Evolutionary conservation across 352 stramenopile species (phyloP).

Genomic region (Peronospora destructor): DNA sequence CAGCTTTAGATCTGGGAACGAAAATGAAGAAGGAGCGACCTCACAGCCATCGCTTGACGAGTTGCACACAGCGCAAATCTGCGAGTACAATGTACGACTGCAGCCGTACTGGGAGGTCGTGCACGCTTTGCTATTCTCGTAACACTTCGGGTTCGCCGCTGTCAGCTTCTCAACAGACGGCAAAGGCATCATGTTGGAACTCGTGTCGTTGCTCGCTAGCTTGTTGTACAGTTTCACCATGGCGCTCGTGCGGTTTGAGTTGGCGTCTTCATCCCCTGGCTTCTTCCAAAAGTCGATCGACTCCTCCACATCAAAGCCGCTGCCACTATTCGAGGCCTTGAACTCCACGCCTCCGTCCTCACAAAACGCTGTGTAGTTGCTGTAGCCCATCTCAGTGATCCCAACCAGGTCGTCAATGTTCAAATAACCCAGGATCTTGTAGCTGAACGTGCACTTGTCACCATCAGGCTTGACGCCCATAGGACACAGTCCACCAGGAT

Average conservation of each 20-base stretch:
- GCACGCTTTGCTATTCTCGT: conserved; percentile 48
- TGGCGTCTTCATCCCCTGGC: conserved; percentile 35
- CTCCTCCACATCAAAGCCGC: conserved; percentile 28
- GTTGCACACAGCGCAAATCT: conserved; percentile 55
- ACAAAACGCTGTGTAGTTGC: conserved; percentile 59
- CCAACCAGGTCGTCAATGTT: conserved; percentile 60
- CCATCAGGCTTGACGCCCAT: conserved; percentile 50
- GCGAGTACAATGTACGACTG: conserved; percentile 42
- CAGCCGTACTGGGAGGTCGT: conserved; percentile 42
- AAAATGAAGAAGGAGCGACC: conserved; percentile 30
- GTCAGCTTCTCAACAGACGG: conserved; percentile 35
- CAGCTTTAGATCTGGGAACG: conserved; percentile 40
- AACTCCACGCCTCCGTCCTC: conserved; percentile 50
- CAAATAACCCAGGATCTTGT: conserved; percentile 59
- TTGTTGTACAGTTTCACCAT: conserved; percentile 63
- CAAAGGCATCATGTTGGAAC: conserved; percentile 39
- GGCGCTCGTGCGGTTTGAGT: conserved; percentile 37
- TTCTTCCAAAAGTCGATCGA: conserved; percentile 60
- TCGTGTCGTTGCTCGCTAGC: conserved; percentile 20
- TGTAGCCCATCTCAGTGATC: conserved; percentile 57
- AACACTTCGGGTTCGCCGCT: conserved; percentile 47
- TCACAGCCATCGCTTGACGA: conserved; percentile 25
- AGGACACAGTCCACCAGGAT: conserved; percentile 40
- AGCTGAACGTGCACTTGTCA: conserved; percentile 55
- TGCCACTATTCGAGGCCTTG: conserved; percentile 25